A percentile compares a stretch with the other conserved stretches of the same genome.
phyloP scores from a whole-genome alignment of 1,284 basidiomycete species.

The Leccinum pseudoinsigne region DNA sequence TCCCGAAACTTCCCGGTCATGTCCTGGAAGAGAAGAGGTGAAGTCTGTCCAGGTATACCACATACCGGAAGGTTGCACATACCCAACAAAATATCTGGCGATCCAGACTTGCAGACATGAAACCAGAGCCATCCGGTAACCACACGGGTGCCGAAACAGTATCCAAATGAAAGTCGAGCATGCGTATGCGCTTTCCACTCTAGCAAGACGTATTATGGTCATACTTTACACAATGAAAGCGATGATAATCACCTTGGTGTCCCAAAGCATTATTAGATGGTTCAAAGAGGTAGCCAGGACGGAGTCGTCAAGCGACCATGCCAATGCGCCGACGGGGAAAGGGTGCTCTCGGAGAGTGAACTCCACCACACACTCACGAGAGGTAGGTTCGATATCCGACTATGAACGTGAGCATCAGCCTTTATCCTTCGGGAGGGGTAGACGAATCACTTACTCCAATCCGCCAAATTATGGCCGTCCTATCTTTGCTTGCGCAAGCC shows the following conservation, averaged over 20 bases:
- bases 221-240: not conserved
- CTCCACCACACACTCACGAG: constrained; percentile 60
- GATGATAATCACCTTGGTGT: constrained; percentile 61
- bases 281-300: constrained; percentile 83
- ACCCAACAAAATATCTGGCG: constrained; percentile 90
- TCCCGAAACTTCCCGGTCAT: constrained; percentile 70
- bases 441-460: constrained; percentile 60
- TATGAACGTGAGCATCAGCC: constrained; percentile 26
- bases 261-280: constrained; percentile 82
- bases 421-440: not conserved
- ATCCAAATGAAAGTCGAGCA: constrained; percentile 75
- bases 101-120: constrained; percentile 91
- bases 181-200: constrained; percentile 69
- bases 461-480: constrained; percentile 87
- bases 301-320: constrained; percentile 89
- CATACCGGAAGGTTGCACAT: constrained; percentile 28
- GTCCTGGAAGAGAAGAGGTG: constrained; percentile 48
- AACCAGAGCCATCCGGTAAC: constrained; percentile 87
- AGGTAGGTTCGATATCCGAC: constrained; percentile 49
- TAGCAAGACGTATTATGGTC: constrained; percentile 31
- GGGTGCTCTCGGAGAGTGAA: constrained; percentile 73
- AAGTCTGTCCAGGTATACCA: constrained; percentile 14
- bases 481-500: constrained; percentile 83
- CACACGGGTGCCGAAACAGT: constrained; percentile 87
- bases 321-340: constrained; percentile 75